phyloP scores from a whole-genome alignment of 345 rosid genomes.

The Gossypium sturtianum region DNA sequence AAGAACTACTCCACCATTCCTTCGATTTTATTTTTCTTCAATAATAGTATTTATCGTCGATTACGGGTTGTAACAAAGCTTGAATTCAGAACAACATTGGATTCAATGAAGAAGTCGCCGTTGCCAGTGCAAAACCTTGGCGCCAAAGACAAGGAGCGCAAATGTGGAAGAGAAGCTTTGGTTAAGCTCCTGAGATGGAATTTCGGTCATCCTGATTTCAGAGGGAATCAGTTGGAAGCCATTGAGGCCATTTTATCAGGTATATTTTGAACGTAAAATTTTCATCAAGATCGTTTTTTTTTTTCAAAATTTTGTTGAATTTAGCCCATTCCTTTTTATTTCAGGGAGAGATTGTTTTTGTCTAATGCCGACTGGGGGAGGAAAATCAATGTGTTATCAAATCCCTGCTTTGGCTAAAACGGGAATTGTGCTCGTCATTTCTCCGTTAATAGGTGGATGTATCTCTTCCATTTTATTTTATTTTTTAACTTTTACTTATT shows the following conservation, averaged over 20 bases:
- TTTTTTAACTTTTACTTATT: neutral
- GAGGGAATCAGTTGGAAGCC: constrained; percentile 87
- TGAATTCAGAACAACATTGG: neutral
- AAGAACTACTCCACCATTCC: neutral
- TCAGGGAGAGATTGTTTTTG: constrained; percentile 90
- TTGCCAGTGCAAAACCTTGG: constrained; percentile 53
- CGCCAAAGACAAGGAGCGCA: constrained; percentile 25
- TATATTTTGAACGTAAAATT: neutral
- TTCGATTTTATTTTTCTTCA: neutral
- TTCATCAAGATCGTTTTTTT: neutral
- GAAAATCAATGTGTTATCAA: constrained; percentile 95
- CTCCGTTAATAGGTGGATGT: constrained; percentile 78
- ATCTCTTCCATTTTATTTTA: neutral
- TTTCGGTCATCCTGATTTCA: constrained; percentile 76
- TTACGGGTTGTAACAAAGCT: neutral
- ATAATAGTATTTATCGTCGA: neutral
- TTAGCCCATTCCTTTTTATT: neutral
- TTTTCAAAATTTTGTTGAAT: neutral
- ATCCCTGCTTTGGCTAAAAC: constrained; percentile 84
- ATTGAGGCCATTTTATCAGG: constrained; percentile 85
- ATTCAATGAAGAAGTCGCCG: constrained; percentile 64
- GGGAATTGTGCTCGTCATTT: constrained; percentile 89
- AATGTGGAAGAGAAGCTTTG: constrained; percentile 50
- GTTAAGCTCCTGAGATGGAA: constrained; percentile 94
- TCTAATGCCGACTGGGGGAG: constrained; percentile 97